Conservation (phyloP, 2,329 filamentous ascomycete genomes). For the Pseudogymnoascus sp. region DNA sequence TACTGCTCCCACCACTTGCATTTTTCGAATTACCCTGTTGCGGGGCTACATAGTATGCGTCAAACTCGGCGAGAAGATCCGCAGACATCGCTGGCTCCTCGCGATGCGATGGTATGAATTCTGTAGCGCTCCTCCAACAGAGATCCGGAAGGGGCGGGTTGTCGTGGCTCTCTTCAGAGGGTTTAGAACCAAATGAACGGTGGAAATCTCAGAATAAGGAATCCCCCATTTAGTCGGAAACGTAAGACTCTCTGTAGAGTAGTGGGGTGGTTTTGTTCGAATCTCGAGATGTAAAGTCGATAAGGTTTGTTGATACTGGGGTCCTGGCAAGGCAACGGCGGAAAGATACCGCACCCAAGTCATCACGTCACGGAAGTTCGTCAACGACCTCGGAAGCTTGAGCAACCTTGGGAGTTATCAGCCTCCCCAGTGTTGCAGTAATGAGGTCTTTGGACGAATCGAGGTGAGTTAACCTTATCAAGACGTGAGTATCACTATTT, state of each 20-base stretch:
- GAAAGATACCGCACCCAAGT: constrained; percentile 6
- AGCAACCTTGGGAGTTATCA: constrained; percentile 9
- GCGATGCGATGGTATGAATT: background rate
- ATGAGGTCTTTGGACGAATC: constrained; percentile 50
- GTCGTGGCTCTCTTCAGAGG: constrained; percentile 23
- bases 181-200: background rate
- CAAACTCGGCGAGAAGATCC: constrained; percentile 58
- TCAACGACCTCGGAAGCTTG: background rate
- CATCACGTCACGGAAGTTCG: background rate
- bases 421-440: constrained; percentile 19
- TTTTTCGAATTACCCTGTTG: constrained; percentile 17
- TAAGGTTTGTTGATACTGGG: constrained; percentile 1
- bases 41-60: constrained; percentile 37
- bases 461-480: constrained; percentile 33
- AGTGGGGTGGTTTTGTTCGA: background rate
- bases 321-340: background rate
- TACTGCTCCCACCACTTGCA: background rate
- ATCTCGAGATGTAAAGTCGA: constrained; percentile 1
- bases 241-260: background rate
- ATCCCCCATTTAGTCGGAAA: background rate
- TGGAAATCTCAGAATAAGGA: background rate
- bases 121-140: background rate
- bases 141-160: background rate
- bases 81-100: constrained; percentile 45
- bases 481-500: background rate